A percentile compares a stretch with the other conserved stretches of the same genome.
Conservation (phyloP, 495 filamentous ascomycete genomes). For the Penicillium canescens region DNA sequence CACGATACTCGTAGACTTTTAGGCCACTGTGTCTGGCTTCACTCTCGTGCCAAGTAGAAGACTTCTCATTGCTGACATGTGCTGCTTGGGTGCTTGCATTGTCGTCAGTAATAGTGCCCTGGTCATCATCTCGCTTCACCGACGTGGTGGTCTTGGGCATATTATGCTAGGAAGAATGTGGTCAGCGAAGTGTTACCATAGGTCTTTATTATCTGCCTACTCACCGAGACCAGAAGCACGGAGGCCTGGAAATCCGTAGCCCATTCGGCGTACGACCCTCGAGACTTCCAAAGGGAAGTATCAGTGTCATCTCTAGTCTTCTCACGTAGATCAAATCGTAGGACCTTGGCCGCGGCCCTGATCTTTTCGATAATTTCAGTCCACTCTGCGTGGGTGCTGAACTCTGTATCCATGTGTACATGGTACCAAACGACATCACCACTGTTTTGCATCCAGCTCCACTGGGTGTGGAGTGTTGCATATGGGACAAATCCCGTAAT, state of each 20-base stretch:
- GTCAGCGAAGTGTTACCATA: not conserved
- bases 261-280: not conserved
- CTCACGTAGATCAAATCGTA: slow-evolving; percentile 11
- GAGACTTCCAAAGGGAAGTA: slow-evolving; percentile 1
- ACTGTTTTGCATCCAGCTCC: slow-evolving; percentile 16
- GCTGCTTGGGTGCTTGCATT: too few species aligned
- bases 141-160: too few species aligned
- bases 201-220: not conserved
- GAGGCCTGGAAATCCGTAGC: not conserved
- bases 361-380: slow-evolving; percentile 19
- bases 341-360: slow-evolving; percentile 4
- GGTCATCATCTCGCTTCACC: too few species aligned
- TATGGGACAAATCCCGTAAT: slow-evolving; percentile 12
- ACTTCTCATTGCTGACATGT: too few species aligned
- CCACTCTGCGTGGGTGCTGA: slow-evolving; percentile 21
- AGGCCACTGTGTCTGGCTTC: too few species aligned
- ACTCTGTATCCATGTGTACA: slow-evolving; percentile 22
- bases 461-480: slow-evolving; percentile 19
- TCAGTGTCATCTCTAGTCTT: slow-evolving; percentile 17
- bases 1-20: too few species aligned
- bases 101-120: too few species aligned
- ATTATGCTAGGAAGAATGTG: too few species aligned
- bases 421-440: slow-evolving; percentile 20
- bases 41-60: too few species aligned
- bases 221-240: not conserved